A percentile compares a stretch with the other conserved stretches of the same genome.
phyloP scores from a whole-genome alignment of 192 early-diverging fungal species.

The Lunasporangiospora selenospora region DNA sequence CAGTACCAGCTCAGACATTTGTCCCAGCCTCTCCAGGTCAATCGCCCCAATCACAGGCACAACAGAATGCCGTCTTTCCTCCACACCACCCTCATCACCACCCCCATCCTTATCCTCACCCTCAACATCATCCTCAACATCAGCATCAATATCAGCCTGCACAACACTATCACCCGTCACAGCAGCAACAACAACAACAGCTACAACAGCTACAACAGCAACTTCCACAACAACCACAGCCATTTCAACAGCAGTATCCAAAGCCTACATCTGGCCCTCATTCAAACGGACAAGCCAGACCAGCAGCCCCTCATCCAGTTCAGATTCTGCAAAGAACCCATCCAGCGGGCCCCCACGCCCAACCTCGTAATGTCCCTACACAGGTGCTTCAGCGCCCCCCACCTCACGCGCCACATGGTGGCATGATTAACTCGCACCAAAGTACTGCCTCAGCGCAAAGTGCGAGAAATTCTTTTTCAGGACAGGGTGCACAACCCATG shows the following conservation, averaged over 20 bases:
- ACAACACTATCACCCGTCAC: not conserved
- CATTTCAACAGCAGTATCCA: not conserved
- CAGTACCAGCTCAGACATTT: too few relatives aligned
- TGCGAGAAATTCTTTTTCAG: slow-evolving; percentile 13
- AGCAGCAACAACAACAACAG: not conserved
- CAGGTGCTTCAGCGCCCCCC: slow-evolving; percentile 43
- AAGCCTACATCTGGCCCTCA: not conserved
- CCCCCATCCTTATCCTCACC: too few relatives aligned
- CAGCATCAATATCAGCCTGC: too few relatives aligned
- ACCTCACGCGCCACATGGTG: slow-evolving; percentile 4
- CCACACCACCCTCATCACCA: too few relatives aligned
- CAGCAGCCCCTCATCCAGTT: slow-evolving; percentile 20
- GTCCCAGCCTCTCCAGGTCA: too few relatives aligned
- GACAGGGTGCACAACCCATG: slow-evolving; percentile 12
- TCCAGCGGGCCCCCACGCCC: slow-evolving; percentile 26
- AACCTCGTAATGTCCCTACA: slow-evolving; percentile 32
- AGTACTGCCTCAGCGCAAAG: not conserved
- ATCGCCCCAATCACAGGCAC: too few relatives aligned
- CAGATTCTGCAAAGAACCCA: slow-evolving; percentile 43
- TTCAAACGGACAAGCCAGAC: slow-evolving; percentile 14
- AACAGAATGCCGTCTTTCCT: too few relatives aligned
- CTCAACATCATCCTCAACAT: too few relatives aligned
- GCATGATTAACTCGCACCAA: too few relatives aligned
- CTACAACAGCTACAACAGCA: not conserved
- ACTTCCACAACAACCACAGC: not conserved